Conservation (phyloP, 768 basidiomycete species). For the Ramaria rubella region DNA sequence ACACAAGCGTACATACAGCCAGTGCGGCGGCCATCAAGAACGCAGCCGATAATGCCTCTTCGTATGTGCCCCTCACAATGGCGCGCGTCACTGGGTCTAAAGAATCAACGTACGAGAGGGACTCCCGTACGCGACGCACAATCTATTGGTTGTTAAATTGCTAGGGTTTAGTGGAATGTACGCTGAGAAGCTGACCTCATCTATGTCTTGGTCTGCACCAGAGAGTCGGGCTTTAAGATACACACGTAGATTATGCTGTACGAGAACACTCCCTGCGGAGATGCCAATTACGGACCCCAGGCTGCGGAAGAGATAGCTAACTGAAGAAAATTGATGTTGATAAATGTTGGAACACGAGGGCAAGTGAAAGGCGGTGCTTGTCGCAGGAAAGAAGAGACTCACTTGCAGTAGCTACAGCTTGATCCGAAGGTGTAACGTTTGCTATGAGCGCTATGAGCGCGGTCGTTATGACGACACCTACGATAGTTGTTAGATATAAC, state of each 20-base stretch:
- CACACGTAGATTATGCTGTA: conserved; percentile 44
- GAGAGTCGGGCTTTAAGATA: conserved; percentile 37
- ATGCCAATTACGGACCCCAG: conserved; percentile 53
- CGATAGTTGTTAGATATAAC: not conserved
- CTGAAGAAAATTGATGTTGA: conserved; percentile 25
- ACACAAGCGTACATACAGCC: not conserved
- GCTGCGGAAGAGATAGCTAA: conserved; percentile 62
- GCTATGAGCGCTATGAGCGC: conserved; percentile 56
- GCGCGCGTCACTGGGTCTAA: conserved; percentile 34
- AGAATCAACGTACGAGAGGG: conserved; percentile 39
- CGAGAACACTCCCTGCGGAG: conserved; percentile 49
- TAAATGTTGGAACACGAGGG: not conserved
- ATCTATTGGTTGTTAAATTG: conserved; percentile 29
- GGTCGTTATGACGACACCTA: conserved; percentile 50
- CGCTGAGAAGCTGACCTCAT: conserved; percentile 38
- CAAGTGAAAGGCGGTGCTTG: not conserved
- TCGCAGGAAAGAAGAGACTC: conserved; percentile 6
- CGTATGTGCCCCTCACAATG: conserved; percentile 26
- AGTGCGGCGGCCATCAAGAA: conserved; percentile 34
- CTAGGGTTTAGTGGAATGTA: not conserved
- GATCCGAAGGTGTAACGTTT: conserved; percentile 53
- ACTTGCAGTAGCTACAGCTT: conserved; percentile 63
- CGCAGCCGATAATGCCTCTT: conserved; percentile 39
- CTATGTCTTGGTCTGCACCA: conserved; percentile 35
- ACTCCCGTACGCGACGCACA: conserved; percentile 42